phyloP scores from a whole-genome alignment of 2,329 filamentous ascomycete species.

The Xylariaceae sp. region DNA sequence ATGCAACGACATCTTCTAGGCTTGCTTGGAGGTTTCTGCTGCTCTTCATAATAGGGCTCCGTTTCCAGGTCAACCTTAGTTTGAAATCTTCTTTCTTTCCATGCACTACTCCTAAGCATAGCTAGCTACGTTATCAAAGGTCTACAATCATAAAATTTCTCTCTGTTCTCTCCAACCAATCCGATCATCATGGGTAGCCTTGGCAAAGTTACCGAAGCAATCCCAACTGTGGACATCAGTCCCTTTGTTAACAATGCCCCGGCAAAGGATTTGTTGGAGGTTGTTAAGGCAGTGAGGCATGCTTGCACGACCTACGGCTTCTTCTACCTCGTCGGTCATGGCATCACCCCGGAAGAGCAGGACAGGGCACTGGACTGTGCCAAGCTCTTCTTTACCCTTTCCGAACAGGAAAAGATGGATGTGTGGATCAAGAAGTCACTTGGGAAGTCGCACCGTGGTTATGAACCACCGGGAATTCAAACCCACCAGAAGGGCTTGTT shows the following conservation, averaged over 20 bases:
- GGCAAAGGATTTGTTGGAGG: slow-evolving; percentile 27
- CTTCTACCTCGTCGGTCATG: slow-evolving; percentile 44
- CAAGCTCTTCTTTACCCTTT: slow-evolving; percentile 35
- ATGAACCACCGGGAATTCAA: slow-evolving; percentile 39
- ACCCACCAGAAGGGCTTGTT: slow-evolving; percentile 37
- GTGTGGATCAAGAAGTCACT: slow-evolving; percentile 38
- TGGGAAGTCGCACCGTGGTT: slow-evolving; percentile 39
- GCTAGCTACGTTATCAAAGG: not conserved
- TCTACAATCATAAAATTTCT: not conserved
- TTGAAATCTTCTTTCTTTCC: not conserved
- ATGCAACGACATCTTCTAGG: not conserved
- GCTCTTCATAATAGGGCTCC: not conserved
- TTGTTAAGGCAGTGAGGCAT: slow-evolving; percentile 38
- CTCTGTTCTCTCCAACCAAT: not conserved
- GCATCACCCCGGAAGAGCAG: slow-evolving; percentile 35
- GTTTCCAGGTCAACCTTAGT: not conserved
- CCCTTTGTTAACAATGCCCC: slow-evolving; percentile 34
- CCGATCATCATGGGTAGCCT: not conserved
- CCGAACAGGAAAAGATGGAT: slow-evolving; percentile 38
- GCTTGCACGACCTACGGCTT: slow-evolving; percentile 41
- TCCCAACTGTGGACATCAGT: slow-evolving; percentile 41
- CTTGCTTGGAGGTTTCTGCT: not conserved
- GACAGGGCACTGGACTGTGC: slow-evolving; percentile 31
- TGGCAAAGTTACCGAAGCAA: slow-evolving; percentile 33
- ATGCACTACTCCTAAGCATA: not conserved